phyloP scores from a whole-genome alignment of 2,329 filamentous ascomycete species.

The Sclerotinia borealis region DNA sequence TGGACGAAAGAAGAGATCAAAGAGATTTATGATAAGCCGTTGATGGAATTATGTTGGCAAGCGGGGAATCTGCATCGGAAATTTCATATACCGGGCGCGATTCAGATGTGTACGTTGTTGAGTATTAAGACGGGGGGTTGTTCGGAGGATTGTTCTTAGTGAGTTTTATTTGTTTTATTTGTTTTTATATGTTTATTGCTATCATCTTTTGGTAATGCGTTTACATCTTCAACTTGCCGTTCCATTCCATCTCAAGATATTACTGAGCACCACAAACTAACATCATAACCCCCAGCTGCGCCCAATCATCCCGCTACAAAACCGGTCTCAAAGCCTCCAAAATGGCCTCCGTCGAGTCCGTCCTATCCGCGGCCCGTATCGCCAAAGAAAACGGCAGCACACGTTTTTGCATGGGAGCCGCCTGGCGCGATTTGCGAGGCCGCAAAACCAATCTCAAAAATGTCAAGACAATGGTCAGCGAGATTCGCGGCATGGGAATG shows the following conservation, averaged over 20 bases:
- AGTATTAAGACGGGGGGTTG: constrained; percentile 95
- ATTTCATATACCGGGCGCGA: constrained; percentile 76
- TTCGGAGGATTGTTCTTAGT: constrained; percentile 83
- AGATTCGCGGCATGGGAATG: constrained; percentile 77
- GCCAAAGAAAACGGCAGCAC: constrained; percentile 82
- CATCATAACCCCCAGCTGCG: constrained; percentile 43
- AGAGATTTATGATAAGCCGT: constrained; percentile 72
- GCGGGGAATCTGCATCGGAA: constrained; percentile 70
- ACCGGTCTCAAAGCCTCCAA: constrained; percentile 74
- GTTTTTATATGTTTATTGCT: neutral
- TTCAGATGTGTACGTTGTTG: constrained; percentile 92
- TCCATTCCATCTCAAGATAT: neutral
- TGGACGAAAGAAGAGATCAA: constrained; percentile 81
- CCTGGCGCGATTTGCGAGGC: constrained; percentile 90
- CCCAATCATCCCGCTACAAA: constrained; percentile 75
- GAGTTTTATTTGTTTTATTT: neutral
- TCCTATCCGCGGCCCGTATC: constrained; percentile 68
- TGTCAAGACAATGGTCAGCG: constrained; percentile 78
- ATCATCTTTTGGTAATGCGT: neutral
- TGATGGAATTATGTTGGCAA: constrained; percentile 72
- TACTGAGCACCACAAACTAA: neutral
- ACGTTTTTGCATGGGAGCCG: constrained; percentile 91
- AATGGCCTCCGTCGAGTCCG: constrained; percentile 72
- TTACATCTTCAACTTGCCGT: rapidly evolving
- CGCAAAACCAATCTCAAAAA: constrained; percentile 78